Percentiles rank a stretch among this genome's conserved stretches.
phyloP scores from a whole-genome alignment of 768 basidiomycete genomes.

The Suillus decipiens region DNA sequence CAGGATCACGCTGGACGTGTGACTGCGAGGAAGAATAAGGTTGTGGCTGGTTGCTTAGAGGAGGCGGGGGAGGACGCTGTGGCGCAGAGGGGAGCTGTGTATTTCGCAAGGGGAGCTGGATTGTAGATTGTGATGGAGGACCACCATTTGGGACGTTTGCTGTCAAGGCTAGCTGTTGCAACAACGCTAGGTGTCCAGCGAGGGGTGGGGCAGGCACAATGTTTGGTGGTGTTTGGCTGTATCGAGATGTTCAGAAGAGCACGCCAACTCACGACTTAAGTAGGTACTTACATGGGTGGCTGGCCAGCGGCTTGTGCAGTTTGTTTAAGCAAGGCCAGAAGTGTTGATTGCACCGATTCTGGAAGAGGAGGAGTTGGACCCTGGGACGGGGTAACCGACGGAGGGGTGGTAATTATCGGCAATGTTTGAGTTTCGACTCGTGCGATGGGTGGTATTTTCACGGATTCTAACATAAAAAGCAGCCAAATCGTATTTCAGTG shows the following conservation, averaged over 20 bases:
- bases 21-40: slow-evolving; percentile 9
- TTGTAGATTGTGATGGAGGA: slow-evolving; percentile 21
- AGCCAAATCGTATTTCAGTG: slow-evolving; percentile 62
- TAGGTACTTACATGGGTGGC: slow-evolving; percentile 40
- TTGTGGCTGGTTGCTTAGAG: slow-evolving; percentile 3
- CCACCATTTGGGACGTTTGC: slow-evolving; percentile 43
- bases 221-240: slow-evolving; percentile 68
- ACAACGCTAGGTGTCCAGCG: slow-evolving; percentile 61
- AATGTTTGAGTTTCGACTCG: slow-evolving; percentile 37
- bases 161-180: slow-evolving; percentile 76
- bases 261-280: slow-evolving; percentile 8
- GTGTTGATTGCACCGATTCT: slow-evolving; percentile 53
- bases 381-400: slow-evolving; percentile 29
- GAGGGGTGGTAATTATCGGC: slow-evolving; percentile 27
- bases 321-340: slow-evolving; percentile 70
- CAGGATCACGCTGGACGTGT: slow-evolving; percentile 33
- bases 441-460: slow-evolving; percentile 39
- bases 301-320: slow-evolving; percentile 51
- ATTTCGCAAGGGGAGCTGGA: not conserved
- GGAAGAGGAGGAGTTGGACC: slow-evolving; percentile 20
- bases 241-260: slow-evolving; percentile 8
- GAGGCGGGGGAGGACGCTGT: slow-evolving; percentile 27
- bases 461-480: slow-evolving; percentile 62
- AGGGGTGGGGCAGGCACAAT: slow-evolving; percentile 38
- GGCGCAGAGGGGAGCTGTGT: slow-evolving; percentile 19